These are phyloP conservation scores for Aspergillus pseudotamarii DNA, from an alignment of 2,329 filamentous ascomycete genomes.

Conservation along the genomic window DNA sequence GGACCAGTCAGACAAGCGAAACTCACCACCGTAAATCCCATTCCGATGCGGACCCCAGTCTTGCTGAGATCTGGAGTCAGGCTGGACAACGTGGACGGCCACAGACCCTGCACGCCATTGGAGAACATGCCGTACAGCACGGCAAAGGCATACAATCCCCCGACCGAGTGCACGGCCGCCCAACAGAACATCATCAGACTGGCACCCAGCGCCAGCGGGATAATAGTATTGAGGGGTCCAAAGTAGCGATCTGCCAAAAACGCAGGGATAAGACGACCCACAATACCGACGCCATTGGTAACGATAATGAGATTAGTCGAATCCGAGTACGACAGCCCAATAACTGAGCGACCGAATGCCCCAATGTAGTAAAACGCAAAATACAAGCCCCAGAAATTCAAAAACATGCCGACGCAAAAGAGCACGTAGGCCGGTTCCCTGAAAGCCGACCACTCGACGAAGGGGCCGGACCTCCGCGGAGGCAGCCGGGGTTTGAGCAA, in stretches of 20 bases:
- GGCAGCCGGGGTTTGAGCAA: conserved; percentile 14
- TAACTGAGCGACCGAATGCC: conserved; percentile 47
- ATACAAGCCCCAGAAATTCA: conserved; percentile 22
- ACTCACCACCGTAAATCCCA: conserved; percentile 51
- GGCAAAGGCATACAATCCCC: conserved; percentile 47
- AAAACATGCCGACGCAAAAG: conserved; percentile 19
- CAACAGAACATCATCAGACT: conserved; percentile 58
- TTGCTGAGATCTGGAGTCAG: conserved; percentile 18
- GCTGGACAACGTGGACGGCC: conserved; percentile 18
- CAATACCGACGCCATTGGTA: conserved; percentile 59
- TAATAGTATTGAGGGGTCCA: conserved; percentile 59
- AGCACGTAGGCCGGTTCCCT: conserved; percentile 43
- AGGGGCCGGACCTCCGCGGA: conserved; percentile 9
- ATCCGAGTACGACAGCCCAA: conserved; percentile 45
- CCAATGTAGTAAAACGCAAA: conserved; percentile 14
- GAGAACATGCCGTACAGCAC: conserved; percentile 49
- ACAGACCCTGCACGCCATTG: conserved; percentile 50
- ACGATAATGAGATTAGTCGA: conserved; percentile 54
- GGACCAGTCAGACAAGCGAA: conserved; percentile 51
- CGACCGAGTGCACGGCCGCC: conserved; percentile 51
- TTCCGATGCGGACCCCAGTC: conserved; percentile 18
- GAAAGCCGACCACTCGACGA: conserved; percentile 17
- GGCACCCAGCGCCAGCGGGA: conserved; percentile 52
- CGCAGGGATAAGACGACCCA: conserved; percentile 56
- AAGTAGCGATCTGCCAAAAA: conserved; percentile 56